A percentile compares a stretch with the other conserved stretches of the same genome.
Conservation (phyloP, 73 alveolate species). For the Tetrahymena borealis region DNA sequence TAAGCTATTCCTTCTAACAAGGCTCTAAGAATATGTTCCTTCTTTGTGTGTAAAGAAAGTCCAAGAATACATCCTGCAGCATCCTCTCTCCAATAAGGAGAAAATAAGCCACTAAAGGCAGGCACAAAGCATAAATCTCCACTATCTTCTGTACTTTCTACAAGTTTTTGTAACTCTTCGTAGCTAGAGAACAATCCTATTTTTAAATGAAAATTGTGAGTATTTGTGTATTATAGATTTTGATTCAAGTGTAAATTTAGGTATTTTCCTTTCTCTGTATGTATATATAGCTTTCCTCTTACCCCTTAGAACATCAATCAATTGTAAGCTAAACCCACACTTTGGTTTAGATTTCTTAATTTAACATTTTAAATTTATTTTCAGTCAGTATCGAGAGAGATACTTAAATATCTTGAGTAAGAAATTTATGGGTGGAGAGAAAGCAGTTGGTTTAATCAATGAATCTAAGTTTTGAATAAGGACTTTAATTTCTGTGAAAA, state of each 20-base stretch:
- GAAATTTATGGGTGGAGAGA: too few relatives aligned
- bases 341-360: too few relatives aligned
- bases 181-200: not conserved
- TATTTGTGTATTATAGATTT: not conserved
- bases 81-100: constrained; percentile 75
- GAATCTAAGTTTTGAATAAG: too few relatives aligned
- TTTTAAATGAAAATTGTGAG: not conserved
- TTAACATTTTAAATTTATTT: too few relatives aligned
- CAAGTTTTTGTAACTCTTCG: not conserved
- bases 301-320: constrained; percentile 10
- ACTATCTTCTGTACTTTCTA: constrained; percentile 48
- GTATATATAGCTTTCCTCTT: constrained; percentile 9
- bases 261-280: too few relatives aligned
- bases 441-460: too few relatives aligned
- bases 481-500: too few relatives aligned
- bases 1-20: constrained; percentile 55
- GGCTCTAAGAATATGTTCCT: constrained; percentile 68
- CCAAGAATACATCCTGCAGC: constrained; percentile 70
- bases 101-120: constrained; percentile 69
- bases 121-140: constrained; percentile 77
- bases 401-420: too few relatives aligned
- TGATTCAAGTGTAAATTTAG: too few relatives aligned
- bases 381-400: too few relatives aligned
- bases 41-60: constrained; percentile 44
- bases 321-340: not conserved